Conservation (phyloP, 1,284 basidiomycete species). For the Anthracocystis setariae region DNA sequence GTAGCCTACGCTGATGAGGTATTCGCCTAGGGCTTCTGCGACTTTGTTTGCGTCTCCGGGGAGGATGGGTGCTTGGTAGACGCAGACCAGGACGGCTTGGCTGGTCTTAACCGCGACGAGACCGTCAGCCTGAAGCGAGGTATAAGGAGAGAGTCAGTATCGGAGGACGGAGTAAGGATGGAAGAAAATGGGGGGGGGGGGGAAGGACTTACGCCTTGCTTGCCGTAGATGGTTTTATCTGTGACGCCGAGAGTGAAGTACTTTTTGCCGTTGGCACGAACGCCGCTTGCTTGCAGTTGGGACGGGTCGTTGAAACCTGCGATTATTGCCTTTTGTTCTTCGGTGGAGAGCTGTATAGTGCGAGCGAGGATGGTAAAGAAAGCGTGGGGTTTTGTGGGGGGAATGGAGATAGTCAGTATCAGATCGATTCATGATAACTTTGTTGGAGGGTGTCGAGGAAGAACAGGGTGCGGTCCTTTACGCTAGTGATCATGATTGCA, state of each 20-base stretch:
- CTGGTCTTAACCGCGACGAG: slow-evolving; percentile 85
- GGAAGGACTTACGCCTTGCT: slow-evolving; percentile 77
- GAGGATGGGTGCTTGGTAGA: slow-evolving; percentile 76
- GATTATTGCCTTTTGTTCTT: slow-evolving; percentile 80
- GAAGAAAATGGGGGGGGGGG: neutral
- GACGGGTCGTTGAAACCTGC: slow-evolving; percentile 72
- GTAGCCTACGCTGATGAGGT: slow-evolving; percentile 63
- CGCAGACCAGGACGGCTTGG: slow-evolving; percentile 84
- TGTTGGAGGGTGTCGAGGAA: too few relatives aligned
- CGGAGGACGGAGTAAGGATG: neutral
- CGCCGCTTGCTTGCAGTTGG: slow-evolving; percentile 72
- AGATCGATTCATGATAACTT: too few relatives aligned
- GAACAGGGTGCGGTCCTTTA: too few relatives aligned
- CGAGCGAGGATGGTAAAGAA: neutral
- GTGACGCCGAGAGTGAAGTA: slow-evolving; percentile 79
- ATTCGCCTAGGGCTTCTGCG: slow-evolving; percentile 73
- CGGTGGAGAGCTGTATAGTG: slow-evolving; percentile 74
- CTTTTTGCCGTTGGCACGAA: slow-evolving; percentile 80
- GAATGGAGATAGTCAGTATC: too few relatives aligned
- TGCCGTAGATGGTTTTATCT: slow-evolving; percentile 78
- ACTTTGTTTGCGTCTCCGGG: slow-evolving; percentile 78
- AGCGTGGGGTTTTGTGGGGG: too few relatives aligned
- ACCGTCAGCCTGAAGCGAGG: slow-evolving; percentile 76
- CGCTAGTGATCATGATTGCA: too few relatives aligned
- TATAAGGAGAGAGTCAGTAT: neutral